Conservation (phyloP, 805 yeast genomes). For the Candida ipomoeae region DNA sequence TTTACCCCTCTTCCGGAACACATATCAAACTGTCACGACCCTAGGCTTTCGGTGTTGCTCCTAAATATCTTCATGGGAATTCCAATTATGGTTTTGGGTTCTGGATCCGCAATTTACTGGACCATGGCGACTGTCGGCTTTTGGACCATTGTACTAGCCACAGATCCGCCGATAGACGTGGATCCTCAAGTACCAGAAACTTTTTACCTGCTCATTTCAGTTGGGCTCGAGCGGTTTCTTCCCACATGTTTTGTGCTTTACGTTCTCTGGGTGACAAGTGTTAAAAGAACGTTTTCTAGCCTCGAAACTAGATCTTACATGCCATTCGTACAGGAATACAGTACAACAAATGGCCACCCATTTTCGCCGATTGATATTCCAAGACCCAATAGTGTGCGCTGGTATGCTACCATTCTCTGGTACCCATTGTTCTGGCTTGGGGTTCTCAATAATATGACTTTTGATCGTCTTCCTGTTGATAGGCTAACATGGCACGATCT, state of each 20-base stretch:
- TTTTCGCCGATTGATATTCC: neutral
- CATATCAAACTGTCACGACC: slow-evolving; percentile 61
- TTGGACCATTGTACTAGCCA: slow-evolving; percentile 73
- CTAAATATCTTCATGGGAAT: slow-evolving; percentile 60
- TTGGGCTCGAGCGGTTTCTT: slow-evolving; percentile 68
- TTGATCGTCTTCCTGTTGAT: slow-evolving; percentile 86
- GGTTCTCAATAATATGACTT: slow-evolving; percentile 77
- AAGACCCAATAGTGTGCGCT: slow-evolving; percentile 1
- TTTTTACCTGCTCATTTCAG: slow-evolving; percentile 59
- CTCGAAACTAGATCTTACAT: neutral
- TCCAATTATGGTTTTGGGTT: slow-evolving; percentile 55
- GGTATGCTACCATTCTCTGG: slow-evolving; percentile 46
- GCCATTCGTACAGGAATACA: neutral
- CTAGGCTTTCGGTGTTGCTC: slow-evolving; percentile 52
- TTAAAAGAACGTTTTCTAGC: slow-evolving; percentile 42
- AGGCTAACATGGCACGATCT: slow-evolving; percentile 71
- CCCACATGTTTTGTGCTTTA: slow-evolving; percentile 71
- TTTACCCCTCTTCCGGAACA: slow-evolving; percentile 42
- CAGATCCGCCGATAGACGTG: slow-evolving; percentile 73
- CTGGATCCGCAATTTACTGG: slow-evolving; percentile 50
- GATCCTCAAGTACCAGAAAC: slow-evolving; percentile 51
- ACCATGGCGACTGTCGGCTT: slow-evolving; percentile 60
- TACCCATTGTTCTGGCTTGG: slow-evolving; percentile 83
- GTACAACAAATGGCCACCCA: neutral
- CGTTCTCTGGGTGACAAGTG: slow-evolving; percentile 61